phyloP scores from a whole-genome alignment of 495 filamentous ascomycete species.

The Xanthoparmelia taractica region DNA sequence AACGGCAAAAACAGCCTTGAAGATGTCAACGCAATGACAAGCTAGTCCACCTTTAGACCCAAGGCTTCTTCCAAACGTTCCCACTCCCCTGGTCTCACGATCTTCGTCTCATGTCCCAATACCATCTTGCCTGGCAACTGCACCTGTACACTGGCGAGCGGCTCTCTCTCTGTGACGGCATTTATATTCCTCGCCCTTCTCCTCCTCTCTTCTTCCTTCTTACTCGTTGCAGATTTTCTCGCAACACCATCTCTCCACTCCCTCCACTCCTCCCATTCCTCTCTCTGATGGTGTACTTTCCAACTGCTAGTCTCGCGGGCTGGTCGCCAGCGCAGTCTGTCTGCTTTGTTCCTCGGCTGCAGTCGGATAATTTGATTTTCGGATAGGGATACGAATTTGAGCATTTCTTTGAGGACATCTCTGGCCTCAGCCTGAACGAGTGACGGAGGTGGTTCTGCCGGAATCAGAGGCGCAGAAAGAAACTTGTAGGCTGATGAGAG shows the following conservation, averaged over 20 bases:
- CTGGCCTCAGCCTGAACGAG: constrained; percentile 19
- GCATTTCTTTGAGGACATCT: constrained; percentile 23
- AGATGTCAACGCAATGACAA: neutral
- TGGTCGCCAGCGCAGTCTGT: constrained; percentile 23
- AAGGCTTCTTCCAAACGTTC: constrained; percentile 8
- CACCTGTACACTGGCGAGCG: constrained; percentile 13
- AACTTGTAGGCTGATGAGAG: constrained; percentile 13
- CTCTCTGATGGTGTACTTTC: constrained; percentile 16
- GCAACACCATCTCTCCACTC: constrained; percentile 17
- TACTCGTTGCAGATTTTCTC: neutral
- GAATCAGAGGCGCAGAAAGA: constrained; percentile 15
- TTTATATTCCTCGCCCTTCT: constrained; percentile 6
- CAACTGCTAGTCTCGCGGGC: constrained; percentile 19
- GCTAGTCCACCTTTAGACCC: neutral
- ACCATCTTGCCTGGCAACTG: constrained; percentile 6
- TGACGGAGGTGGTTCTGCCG: neutral
- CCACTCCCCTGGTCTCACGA: constrained; percentile 12
- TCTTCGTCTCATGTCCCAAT: neutral
- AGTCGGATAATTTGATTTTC: constrained; percentile 14
- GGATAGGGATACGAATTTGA: constrained; percentile 18
- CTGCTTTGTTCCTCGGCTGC: constrained; percentile 11
- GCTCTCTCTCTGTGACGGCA: neutral
- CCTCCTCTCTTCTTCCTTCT: constrained; percentile 10
- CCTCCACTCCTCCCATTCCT: constrained; percentile 26
- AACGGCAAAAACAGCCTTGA: neutral